Base-by-base conservation (phyloP, 495 filamentous ascomycete genomes). In the Penicillium egyptiacum region DNA sequence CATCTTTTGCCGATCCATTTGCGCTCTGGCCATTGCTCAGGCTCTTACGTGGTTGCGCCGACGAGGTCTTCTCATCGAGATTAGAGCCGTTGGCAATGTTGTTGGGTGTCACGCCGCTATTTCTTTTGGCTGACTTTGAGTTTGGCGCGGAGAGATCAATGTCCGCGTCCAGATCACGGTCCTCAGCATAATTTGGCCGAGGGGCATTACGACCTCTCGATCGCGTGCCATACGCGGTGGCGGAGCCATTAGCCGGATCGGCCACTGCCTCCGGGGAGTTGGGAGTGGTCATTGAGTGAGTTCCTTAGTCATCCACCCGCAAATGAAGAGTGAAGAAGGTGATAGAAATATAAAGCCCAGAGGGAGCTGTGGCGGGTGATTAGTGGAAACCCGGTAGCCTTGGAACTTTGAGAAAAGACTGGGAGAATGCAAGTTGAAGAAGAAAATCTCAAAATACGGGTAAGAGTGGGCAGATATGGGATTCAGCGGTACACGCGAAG, bases 171-270 rank as follows among this genome's bases (percentile, higher is more conserved):
- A 91, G 75, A 64, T 97, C 94, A 67, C 88, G 88, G 73, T 98
- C 95, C 75, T 98, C 94, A 30, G 94, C 95, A 72, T 98, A 98
- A 71, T 98, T 98, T 46, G 87, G 85, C 59, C 94, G 88, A 60
- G 89, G 80, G 54, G 88, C 90, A 40, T 86, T 88, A 57, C 92
- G 86, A 68, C 95, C 96, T 70, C 94, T 87, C 55, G 94, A 98
- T 61, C 94, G 89, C 60, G 95, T 99, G 58, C 94, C 94, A 71
- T 99, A 98, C 20, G 91, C 89, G 46, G 88, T 77, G 56, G 71
- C 73, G 58, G 76, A 73, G 54, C 70, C 68, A 64, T 69, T 70
- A 53, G 75, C 70, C 59, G 71, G 62, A 61, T 72, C 77, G 58
- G 65, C 70, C 58, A 72, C 68, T 53, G 68, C 66, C 50, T 79